Evolutionary conservation across 2,329 filamentous ascomycete species (phyloP).

Genomic region (Pestalotiopsis sp.): DNA sequence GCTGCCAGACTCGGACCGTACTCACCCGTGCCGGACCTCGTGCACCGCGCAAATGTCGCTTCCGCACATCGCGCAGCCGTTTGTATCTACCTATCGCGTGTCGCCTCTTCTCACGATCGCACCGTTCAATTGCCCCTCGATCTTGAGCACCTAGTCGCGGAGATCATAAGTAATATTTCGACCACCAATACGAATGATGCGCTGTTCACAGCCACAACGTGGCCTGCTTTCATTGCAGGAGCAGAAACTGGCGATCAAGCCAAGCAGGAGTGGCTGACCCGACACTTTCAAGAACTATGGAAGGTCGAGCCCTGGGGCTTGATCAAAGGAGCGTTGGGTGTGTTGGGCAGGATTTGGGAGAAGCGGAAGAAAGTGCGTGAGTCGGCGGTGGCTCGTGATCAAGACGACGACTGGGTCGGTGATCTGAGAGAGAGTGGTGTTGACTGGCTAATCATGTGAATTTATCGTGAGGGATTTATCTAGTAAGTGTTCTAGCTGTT

Average conservation of each 20-base stretch:
- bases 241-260: neutral
- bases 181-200: neutral
- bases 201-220: neutral
- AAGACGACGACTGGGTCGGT: neutral
- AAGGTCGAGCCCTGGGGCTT: neutral
- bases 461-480: neutral
- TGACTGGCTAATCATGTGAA: neutral
- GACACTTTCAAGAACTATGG: neutral
- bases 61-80: neutral
- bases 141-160: neutral
- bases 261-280: neutral
- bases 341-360: neutral
- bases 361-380: neutral
- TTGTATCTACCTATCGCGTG: neutral
- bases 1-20: neutral
- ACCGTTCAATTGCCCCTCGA: neutral
- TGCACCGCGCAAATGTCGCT: neutral
- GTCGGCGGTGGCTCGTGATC: neutral
- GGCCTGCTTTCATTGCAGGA: neutral
- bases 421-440: neutral
- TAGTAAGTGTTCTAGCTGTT: neutral
- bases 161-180: neutral
- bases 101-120: neutral
- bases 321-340: neutral
- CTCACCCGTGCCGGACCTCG: neutral